Evolutionary conservation across 1,284 basidiomycete species (phyloP), one percentile per base, ranked within the genome.

Genomic region (Hortiboletus rubellus): DNA sequence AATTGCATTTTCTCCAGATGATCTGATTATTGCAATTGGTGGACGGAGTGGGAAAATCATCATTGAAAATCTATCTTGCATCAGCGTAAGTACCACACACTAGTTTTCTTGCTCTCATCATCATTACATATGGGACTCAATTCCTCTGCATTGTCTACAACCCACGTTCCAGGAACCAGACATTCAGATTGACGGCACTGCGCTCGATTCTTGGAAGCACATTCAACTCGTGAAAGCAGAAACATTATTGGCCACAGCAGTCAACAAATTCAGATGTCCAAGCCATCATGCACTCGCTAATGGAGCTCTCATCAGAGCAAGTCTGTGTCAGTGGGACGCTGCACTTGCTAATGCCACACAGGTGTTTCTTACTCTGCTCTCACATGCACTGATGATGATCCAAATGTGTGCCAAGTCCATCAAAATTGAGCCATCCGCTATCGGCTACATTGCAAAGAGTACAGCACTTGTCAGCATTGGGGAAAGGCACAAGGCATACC

Each of bases 381-480:
- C 22, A 22, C 22, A 3, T 22, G 22, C 22, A 3, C 22, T 22
- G 22, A 22, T 22, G 22, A 22, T 22, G 22, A 22, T 3, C 22
- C 22, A 3, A 18, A 10, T 18, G 18, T 40, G 11, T n/a, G 18
- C 7, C 38, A n/a, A 40, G 38, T 40, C 38, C 4, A 46, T 34
- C 18, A 22, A 22, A 12, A 34, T 33, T 17, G 12, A 34, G 18
- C 45, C 45, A 3, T 34, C 45, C 33, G 9, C 17, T 33, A 46
- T 46, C 3, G 45, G 31, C 7, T 34, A 60, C 31, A 52, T 54
- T 14, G 55, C 60, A 38, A 54, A 52, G 34, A 49, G 31, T 17
- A 18, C 54, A 6, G 60, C 59, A 0, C 59, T 57, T 18, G 45
- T 53, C 2, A 27, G 54, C 1, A 53, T 24, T 0, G 46, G 53